Conservation (phyloP, 2,329 filamentous ascomycete genomes). For the Raffaelea arxii region DNA sequence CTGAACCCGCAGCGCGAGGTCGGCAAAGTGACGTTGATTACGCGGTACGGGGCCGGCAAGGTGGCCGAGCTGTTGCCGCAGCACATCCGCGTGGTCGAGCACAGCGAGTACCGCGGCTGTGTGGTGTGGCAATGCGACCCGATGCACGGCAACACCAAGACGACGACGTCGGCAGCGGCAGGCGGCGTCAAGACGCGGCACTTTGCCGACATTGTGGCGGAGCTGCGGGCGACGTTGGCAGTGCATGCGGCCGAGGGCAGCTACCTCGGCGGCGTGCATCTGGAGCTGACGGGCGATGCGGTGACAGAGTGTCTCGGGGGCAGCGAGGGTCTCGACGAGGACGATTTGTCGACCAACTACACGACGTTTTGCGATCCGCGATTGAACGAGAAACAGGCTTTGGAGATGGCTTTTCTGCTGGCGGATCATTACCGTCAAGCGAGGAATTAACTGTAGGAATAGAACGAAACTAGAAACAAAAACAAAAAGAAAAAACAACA, state of each 20-base stretch:
- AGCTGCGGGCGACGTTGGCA: constrained; percentile 71
- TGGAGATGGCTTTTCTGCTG: constrained; percentile 89
- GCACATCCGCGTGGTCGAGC: constrained; percentile 84
- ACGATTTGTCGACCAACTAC: constrained; percentile 83
- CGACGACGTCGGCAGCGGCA: too few species aligned
- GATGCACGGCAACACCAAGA: constrained; percentile 80
- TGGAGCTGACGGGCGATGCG: constrained; percentile 90
- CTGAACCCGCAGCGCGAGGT: constrained; percentile 76
- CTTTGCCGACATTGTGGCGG: constrained; percentile 81
- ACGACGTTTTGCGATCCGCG: constrained; percentile 93
- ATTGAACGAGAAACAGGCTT: constrained; percentile 93
- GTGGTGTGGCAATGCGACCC: constrained; percentile 98
- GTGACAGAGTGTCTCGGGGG: constrained; percentile 95
- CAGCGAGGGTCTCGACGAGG: constrained; percentile 75
- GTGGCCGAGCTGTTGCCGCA: constrained; percentile 66
- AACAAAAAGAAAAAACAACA: background rate
- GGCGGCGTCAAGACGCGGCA: constrained; percentile 83
- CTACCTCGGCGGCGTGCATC: constrained; percentile 86
- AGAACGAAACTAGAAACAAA: background rate
- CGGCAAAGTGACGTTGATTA: constrained; percentile 94
- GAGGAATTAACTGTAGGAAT: constrained; percentile 1
- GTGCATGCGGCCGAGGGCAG: constrained; percentile 79
- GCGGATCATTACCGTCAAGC: constrained; percentile 61
- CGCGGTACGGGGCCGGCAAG: constrained; percentile 76
- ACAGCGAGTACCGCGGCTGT: constrained; percentile 51